Conservation (phyloP, 495 filamentous ascomycete species). For the Penicillium lagena region DNA sequence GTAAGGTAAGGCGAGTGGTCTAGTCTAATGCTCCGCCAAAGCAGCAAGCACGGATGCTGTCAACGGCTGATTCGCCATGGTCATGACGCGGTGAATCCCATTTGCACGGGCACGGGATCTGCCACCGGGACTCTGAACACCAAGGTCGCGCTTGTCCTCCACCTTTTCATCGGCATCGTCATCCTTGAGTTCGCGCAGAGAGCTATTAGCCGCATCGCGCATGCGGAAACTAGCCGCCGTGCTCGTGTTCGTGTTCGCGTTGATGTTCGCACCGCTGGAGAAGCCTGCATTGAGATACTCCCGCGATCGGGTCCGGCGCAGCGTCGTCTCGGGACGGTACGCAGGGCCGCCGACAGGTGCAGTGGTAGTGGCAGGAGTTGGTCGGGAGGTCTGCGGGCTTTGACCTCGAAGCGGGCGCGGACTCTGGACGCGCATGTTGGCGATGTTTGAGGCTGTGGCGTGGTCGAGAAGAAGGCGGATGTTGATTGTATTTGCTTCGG, state of each 20-base stretch:
- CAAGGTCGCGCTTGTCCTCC: too few species aligned
- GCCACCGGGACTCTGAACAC: too few species aligned
- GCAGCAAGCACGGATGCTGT: too few species aligned
- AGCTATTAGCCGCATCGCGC: not conserved
- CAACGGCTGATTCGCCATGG: too few species aligned
- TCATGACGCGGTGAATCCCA: too few species aligned
- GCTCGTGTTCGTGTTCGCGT: not conserved
- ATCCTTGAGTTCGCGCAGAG: not conserved
- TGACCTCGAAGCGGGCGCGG: not conserved
- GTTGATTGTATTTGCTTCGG: not conserved
- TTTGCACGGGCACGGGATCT: too few species aligned
- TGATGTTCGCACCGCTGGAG: not conserved
- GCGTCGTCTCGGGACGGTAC: not conserved
- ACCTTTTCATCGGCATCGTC: not conserved
- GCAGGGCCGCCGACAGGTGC: not conserved
- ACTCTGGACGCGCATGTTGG: not conserved
- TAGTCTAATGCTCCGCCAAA: too few species aligned
- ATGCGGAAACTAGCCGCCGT: not conserved
- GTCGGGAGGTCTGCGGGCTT: too few species aligned
- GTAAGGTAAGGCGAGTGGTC: too few species aligned
- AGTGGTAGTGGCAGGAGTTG: not conserved
- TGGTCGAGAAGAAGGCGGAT: not conserved
- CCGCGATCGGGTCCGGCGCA: not conserved
- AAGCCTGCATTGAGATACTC: not conserved
- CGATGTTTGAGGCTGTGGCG: not conserved